Evolutionary conservation across 2,329 filamentous ascomycete genomes (phyloP).

Genomic region (Metarhizium humberi): DNA sequence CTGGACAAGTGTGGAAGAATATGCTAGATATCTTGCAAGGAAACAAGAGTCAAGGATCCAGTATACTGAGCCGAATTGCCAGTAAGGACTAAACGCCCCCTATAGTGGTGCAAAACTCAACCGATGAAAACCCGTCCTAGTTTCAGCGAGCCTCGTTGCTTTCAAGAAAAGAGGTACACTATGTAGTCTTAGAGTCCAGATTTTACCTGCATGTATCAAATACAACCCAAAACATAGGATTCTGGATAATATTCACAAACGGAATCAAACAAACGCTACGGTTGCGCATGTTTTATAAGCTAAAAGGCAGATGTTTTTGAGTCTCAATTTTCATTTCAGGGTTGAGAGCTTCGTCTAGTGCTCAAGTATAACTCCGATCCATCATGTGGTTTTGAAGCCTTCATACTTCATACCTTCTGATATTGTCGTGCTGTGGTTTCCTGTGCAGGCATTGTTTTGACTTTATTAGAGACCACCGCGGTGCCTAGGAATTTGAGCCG

Average conservation of each 20-base stretch:
- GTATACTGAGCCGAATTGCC: constrained; percentile 29
- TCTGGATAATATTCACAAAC: not conserved
- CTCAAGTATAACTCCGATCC: too few relatives aligned
- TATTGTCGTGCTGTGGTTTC: too few relatives aligned
- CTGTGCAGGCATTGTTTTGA: too few relatives aligned
- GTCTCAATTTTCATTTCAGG: too few relatives aligned
- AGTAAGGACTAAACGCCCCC: constrained; percentile 16
- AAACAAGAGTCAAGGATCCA: constrained; percentile 27
- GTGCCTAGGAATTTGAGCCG: too few relatives aligned
- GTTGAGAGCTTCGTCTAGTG: too few relatives aligned
- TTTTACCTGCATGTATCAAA: constrained; percentile 10
- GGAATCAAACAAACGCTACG: too few relatives aligned
- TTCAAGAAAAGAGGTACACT: not conserved
- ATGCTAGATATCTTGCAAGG: constrained; percentile 73
- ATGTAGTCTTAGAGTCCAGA: constrained; percentile 5
- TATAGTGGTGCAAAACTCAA: not conserved
- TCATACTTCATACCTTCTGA: too few relatives aligned
- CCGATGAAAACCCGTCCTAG: not conserved
- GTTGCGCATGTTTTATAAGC: too few relatives aligned
- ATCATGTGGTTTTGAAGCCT: too few relatives aligned
- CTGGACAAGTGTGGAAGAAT: constrained; percentile 90
- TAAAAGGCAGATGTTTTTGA: too few relatives aligned
- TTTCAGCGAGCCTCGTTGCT: not conserved
- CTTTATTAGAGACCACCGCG: too few relatives aligned
- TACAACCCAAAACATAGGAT: not conserved